These are phyloP conservation scores for Penicillium brevicompactum DNA, from an alignment of 2,329 filamentous ascomycete species.

Conservation along the genomic window DNA sequence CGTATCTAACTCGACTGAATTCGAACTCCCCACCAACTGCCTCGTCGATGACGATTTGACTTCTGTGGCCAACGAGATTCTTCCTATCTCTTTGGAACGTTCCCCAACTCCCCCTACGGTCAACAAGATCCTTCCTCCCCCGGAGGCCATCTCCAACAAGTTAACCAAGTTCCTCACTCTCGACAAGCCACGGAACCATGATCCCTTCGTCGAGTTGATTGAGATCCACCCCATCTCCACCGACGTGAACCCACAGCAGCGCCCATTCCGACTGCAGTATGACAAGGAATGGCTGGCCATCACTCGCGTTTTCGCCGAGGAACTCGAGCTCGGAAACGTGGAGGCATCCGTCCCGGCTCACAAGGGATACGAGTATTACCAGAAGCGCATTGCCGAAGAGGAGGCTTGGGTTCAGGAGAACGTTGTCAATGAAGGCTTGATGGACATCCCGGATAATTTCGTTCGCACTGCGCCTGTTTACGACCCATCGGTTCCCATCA, in stretches of 20 bases:
- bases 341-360: conserved; percentile 58
- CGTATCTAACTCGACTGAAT: background rate
- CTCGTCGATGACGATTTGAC: conserved; percentile 27
- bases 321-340: conserved; percentile 65
- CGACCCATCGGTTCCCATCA: conserved; percentile 58
- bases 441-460: conserved; percentile 79
- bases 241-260: conserved; percentile 24
- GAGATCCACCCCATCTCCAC: conserved; percentile 58
- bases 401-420: conserved; percentile 80
- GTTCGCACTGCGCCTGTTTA: conserved; percentile 72
- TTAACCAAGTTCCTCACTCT: conserved; percentile 82
- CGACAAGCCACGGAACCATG: conserved; percentile 79
- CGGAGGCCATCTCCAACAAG: conserved; percentile 72
- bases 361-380: conserved; percentile 69
- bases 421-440: conserved; percentile 62
- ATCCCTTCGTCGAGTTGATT: conserved; percentile 76
- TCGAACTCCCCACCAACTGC: background rate
- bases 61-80: conserved; percentile 66
- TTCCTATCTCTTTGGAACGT: conserved; percentile 73
- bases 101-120: conserved; percentile 27
- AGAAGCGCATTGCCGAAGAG: conserved; percentile 67
- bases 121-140: conserved; percentile 20
- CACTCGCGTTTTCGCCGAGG: conserved; percentile 73
- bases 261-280: conserved; percentile 69
- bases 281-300: conserved; percentile 97